Conservation (phyloP, 192 early-diverging fungal species). For the Anaeromyces robustus region DNA sequence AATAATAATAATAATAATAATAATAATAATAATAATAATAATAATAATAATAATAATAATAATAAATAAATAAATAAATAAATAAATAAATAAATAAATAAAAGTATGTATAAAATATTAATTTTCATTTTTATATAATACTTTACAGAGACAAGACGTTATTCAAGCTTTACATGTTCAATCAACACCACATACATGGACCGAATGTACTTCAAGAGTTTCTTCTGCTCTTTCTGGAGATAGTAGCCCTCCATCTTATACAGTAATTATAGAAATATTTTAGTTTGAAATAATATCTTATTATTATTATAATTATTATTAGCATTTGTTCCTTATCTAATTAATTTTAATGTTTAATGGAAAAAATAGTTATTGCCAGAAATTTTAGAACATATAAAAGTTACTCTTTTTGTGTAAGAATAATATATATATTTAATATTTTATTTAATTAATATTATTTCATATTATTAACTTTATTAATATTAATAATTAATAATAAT, state of each 20-base stretch:
- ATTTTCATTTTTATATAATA: neutral
- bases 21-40: too few species aligned
- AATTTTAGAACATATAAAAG: constrained; percentile 29
- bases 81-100: too few species aligned
- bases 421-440: too few species aligned
- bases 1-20: too few species aligned
- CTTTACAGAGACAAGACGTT: constrained; percentile 27
- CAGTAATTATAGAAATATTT: too few species aligned
- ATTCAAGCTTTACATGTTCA: constrained; percentile 34
- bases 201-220: constrained; percentile 44
- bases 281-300: too few species aligned
- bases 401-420: constrained; percentile 48
- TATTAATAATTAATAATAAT: neutral
- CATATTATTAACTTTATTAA: too few species aligned
- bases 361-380: constrained; percentile 46
- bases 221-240: constrained; percentile 21
- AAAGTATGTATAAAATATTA: neutral
- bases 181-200: constrained; percentile 23
- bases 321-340: too few species aligned
- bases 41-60: neutral
- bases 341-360: too few species aligned
- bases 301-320: too few species aligned
- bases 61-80: too few species aligned
- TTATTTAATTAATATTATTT: too few species aligned
- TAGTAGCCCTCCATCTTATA: constrained; percentile 30